These are phyloP conservation scores for Onygenales sp. DNA, from an alignment of 2,329 filamentous ascomycete genomes.

Conservation along the genomic window DNA sequence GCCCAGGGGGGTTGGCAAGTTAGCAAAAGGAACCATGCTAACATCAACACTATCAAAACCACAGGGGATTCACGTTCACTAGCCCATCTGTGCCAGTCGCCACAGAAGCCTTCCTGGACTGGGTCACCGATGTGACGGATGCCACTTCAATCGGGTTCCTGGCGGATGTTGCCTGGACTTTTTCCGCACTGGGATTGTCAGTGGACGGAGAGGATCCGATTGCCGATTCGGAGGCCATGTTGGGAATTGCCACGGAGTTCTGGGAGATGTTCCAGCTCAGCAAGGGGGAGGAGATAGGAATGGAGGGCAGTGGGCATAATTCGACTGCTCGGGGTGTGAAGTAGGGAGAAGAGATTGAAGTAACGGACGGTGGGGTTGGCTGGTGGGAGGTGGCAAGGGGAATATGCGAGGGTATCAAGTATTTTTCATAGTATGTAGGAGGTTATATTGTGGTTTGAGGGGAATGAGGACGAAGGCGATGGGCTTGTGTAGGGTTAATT, in stretches of 20 bases:
- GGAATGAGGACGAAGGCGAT: too few species aligned
- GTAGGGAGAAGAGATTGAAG: background rate
- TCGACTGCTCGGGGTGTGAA: background rate
- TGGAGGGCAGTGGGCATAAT: background rate
- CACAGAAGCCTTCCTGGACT: slow-evolving; percentile 11
- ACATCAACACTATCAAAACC: background rate
- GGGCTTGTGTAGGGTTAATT: too few species aligned
- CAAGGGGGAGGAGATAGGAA: background rate
- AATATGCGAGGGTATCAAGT: too few species aligned
- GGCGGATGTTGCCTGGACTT: slow-evolving; percentile 11
- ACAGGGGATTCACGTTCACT: slow-evolving; percentile 11
- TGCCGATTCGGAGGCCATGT: slow-evolving; percentile 5
- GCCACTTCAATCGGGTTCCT: slow-evolving; percentile 8
- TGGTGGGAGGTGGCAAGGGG: too few species aligned
- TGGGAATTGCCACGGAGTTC: slow-evolving; percentile 8
- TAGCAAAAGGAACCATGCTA: background rate
- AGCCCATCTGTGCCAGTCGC: slow-evolving; percentile 8
- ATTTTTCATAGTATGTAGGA: too few species aligned
- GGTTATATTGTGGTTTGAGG: too few species aligned
- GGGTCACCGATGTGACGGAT: slow-evolving; percentile 13
- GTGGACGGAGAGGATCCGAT: slow-evolving; percentile 8
- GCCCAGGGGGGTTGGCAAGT: too few species aligned
- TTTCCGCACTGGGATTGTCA: slow-evolving; percentile 8
- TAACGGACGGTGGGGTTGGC: too few species aligned
- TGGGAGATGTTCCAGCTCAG: slow-evolving; percentile 10